Evolutionary conservation across 164 flowering plant genomes (phyloP).

Genomic region (Brasenia schreberi): DNA sequence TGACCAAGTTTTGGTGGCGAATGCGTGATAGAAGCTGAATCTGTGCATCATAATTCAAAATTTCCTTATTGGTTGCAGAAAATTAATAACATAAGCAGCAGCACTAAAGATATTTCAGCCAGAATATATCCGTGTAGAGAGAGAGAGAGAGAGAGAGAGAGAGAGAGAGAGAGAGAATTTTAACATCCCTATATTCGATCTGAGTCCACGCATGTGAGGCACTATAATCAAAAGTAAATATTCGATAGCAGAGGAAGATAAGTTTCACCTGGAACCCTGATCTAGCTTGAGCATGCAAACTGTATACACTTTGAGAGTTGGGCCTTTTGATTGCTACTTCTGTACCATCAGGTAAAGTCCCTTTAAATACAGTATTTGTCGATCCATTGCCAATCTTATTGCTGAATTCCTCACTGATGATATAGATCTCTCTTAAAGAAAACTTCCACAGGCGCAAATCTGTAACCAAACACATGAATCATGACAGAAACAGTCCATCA

Average conservation of each 20-base stretch:
- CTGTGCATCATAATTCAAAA: neutral
- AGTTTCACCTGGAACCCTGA: neutral
- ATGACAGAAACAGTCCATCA: neutral
- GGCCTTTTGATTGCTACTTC: slow-evolving; percentile 1
- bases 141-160: slow-evolving; percentile 1
- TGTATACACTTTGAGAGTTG: neutral
- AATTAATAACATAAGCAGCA: too few species aligned
- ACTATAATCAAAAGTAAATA: neutral
- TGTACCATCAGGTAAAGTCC: neutral
- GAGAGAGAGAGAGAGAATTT: neutral
- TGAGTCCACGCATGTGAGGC: neutral
- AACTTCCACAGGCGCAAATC: neutral
- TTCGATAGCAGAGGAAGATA: neutral
- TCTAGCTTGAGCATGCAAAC: neutral
- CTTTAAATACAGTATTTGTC: neutral
- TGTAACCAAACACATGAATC: neutral
- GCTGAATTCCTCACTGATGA: neutral
- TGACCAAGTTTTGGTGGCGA: slow-evolving; percentile 2
- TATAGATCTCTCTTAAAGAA: neutral
- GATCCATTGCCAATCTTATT: neutral
- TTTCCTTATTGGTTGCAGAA: too few species aligned
- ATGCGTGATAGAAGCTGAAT: slow-evolving; percentile 1
- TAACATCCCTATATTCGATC: neutral
- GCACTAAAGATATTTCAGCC: neutral
- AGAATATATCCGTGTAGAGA: neutral